A percentile compares a stretch with the other conserved stretches of the same genome.
phyloP scores from a whole-genome alignment of 2,329 filamentous ascomycete genomes.

The Cladobotryum protrusum region DNA sequence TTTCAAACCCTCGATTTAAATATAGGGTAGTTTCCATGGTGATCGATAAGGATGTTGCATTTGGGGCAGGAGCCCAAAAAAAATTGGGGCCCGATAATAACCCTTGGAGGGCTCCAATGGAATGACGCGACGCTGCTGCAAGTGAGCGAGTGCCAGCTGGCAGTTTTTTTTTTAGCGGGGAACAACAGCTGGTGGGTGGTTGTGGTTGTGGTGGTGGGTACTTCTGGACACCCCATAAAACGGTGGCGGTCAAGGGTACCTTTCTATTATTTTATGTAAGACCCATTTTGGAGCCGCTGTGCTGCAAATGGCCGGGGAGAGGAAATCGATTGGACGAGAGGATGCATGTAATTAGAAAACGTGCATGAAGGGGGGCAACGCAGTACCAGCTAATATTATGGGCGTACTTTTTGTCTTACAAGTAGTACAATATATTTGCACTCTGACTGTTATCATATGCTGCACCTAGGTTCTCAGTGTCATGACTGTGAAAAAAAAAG shows the following conservation, averaged over 20 bases:
- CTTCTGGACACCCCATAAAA: not conserved
- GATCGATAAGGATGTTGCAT: too few relatives aligned
- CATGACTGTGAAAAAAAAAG: too few relatives aligned
- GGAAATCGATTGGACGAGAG: conserved; percentile 1
- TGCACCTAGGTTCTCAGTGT: too few relatives aligned
- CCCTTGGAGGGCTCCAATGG: too few relatives aligned
- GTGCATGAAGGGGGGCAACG: not conserved
- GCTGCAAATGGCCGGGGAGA: conserved; percentile 3
- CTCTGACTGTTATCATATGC: too few relatives aligned
- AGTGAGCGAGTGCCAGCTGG: conserved; percentile 10
- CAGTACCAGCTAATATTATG: too few relatives aligned
- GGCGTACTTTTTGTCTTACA: too few relatives aligned
- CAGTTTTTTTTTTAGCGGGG: not conserved
- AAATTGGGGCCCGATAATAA: not conserved
- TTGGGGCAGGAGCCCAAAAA: too few relatives aligned
- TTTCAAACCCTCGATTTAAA: too few relatives aligned
- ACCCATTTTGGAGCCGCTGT: not conserved
- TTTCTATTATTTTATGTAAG: not conserved
- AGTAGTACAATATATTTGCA: too few relatives aligned
- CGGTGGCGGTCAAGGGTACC: conserved; percentile 4
- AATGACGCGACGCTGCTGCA: not conserved
- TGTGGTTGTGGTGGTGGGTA: too few relatives aligned
- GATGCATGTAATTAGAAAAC: not conserved
- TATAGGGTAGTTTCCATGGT: too few relatives aligned
- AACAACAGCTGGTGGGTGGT: conserved; percentile 1